phyloP scores from a whole-genome alignment of 352 stramenopile species.

The Pythium sp. region DNA sequence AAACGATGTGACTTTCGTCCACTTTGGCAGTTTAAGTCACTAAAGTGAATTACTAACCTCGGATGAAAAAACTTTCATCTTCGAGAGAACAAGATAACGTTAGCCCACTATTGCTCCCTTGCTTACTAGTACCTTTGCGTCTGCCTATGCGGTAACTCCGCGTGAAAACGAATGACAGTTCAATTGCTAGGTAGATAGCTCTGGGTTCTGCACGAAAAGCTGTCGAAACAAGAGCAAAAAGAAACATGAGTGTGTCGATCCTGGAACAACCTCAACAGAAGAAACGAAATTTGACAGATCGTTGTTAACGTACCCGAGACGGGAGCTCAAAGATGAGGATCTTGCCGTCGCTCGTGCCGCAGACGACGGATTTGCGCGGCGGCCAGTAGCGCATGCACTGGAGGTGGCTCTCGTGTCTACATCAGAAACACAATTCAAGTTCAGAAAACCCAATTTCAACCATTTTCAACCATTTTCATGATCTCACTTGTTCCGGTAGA shows the following conservation, averaged over 20 bases:
- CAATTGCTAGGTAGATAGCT: not conserved
- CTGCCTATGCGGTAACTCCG: not conserved
- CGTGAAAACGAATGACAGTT: not conserved
- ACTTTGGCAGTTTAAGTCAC: not conserved
- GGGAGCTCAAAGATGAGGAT: conserved; percentile 17
- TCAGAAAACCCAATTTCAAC: conserved; percentile 1
- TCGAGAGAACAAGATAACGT: too few relatives aligned
- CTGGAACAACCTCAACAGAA: too few relatives aligned
- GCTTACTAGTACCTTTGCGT: not conserved
- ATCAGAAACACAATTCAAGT: not conserved
- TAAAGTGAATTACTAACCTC: not conserved
- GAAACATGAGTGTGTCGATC: too few relatives aligned
- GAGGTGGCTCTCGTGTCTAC: conserved; percentile 16
- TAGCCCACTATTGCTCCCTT: too few relatives aligned
- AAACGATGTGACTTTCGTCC: not conserved
- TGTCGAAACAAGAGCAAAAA: not conserved
- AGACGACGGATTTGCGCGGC: conserved; percentile 12
- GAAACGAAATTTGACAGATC: not conserved
- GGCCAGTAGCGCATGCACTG: conserved; percentile 22
- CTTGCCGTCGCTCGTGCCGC: conserved; percentile 17
- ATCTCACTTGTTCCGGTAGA: conserved; percentile 18
- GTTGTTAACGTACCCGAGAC: not conserved
- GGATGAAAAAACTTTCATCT: too few relatives aligned
- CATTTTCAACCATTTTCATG: not conserved
- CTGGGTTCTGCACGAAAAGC: not conserved